Percentiles rank a stretch among this genome's conserved stretches.
phyloP scores from a whole-genome alignment of 2,329 filamentous ascomycete genomes.

The Fusarium tricinctum region DNA sequence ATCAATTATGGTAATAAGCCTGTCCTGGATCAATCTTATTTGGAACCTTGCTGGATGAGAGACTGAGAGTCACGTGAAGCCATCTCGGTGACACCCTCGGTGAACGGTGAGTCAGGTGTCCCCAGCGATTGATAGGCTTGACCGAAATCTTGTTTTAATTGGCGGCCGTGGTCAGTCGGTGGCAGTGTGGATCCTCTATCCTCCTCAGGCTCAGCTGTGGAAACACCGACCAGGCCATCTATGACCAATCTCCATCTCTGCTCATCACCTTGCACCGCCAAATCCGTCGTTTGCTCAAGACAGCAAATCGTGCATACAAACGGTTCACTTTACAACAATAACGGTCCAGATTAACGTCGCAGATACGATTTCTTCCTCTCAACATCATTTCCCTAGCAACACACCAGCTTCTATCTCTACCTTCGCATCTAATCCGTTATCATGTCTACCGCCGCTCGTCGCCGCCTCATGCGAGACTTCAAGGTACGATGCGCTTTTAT shows the following conservation, averaged over 20 bases:
- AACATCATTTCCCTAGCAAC: constrained; percentile 4
- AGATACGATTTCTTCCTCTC: background rate
- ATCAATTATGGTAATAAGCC: too few species aligned
- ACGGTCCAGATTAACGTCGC: background rate
- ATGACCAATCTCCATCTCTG: constrained; percentile 50
- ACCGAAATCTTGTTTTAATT: constrained; percentile 36
- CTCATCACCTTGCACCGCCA: constrained; percentile 35
- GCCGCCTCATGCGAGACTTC: constrained; percentile 99
- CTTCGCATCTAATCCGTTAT: constrained; percentile 36
- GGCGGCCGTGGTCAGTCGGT: constrained; percentile 14
- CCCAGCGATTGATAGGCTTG: constrained; percentile 28
- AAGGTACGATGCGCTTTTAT: constrained; percentile 74
- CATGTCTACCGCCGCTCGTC: constrained; percentile 92
- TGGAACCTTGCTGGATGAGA: background rate
- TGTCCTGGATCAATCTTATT: too few species aligned
- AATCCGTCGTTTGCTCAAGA: constrained; percentile 20
- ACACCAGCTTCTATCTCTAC: constrained; percentile 6
- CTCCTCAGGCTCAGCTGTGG: constrained; percentile 18
- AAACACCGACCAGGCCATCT: constrained; percentile 31
- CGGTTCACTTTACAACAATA: constrained; percentile 8
- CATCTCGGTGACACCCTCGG: background rate
- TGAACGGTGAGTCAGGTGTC: background rate
- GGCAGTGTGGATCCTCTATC: constrained; percentile 5
- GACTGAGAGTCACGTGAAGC: constrained; percentile 12
- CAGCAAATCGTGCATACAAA: constrained; percentile 28